phyloP scores from a whole-genome alignment of 108 stramenopile species.

The Chaetoceros muelleri region DNA sequence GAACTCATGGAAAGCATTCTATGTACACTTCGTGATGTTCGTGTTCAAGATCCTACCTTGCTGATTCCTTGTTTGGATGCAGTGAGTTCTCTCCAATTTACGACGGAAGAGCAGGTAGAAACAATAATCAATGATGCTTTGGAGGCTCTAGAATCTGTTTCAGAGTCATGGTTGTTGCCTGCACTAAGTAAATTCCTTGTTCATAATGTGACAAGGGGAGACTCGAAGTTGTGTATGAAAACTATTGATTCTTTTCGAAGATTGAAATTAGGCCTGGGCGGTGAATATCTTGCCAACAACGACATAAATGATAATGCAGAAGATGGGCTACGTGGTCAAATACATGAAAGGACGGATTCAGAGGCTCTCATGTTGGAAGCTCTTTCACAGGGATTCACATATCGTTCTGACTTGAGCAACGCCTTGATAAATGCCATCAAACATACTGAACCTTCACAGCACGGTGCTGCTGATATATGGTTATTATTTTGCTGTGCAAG shows the following conservation, averaged over 20 bases:
- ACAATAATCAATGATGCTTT: constrained; percentile 38
- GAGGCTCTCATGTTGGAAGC: neutral
- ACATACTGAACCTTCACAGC: neutral
- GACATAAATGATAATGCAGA: neutral
- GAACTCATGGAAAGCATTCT: constrained; percentile 8
- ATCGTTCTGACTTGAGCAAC: neutral
- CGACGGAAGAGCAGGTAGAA: constrained; percentile 48
- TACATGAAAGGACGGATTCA: neutral
- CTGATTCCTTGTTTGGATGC: constrained; percentile 38
- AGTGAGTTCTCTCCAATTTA: constrained; percentile 29
- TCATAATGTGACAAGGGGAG: neutral
- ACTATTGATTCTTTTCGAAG: neutral
- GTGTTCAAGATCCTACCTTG: constrained; percentile 23
- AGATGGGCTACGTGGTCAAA: neutral
- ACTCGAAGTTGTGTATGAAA: neutral
- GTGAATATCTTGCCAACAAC: too few relatives aligned
- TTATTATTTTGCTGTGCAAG: constrained; percentile 10
- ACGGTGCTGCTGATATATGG: constrained; percentile 6
- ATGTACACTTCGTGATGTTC: constrained; percentile 16
- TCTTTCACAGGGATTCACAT: neutral
- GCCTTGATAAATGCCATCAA: constrained; percentile 7
- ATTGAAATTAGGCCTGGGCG: neutral
- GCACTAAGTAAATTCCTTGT: neutral
- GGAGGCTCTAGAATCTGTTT: neutral
- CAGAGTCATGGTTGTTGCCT: neutral